Evolutionary conservation across 345 rosid species (phyloP).

Genomic region (Viola odorata): DNA sequence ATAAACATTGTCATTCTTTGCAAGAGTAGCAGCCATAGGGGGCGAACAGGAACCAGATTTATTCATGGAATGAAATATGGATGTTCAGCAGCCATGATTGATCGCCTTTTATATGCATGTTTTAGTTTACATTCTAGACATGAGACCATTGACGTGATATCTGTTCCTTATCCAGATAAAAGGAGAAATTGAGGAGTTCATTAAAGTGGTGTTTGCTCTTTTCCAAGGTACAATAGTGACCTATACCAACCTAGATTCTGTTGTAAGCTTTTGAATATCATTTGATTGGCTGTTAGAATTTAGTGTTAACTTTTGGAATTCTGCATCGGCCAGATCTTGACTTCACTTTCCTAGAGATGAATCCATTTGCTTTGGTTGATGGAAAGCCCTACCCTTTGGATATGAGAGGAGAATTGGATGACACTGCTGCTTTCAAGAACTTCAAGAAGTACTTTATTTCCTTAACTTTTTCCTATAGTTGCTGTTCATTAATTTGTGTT

Average conservation of each 20-base stretch:
- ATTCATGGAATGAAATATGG: too few relatives aligned
- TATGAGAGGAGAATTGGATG: conserved; percentile 98
- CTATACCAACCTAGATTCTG: not conserved
- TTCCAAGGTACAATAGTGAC: conserved; percentile 55
- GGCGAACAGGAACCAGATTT: too few relatives aligned
- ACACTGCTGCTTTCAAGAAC: conserved; percentile 96
- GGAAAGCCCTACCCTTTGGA: conserved; percentile 97
- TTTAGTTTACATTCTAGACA: conserved; percentile 3
- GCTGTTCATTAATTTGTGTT: not conserved
- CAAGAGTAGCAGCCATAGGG: too few relatives aligned
- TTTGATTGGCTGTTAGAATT: conserved; percentile 7
- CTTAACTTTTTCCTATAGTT: not conserved
- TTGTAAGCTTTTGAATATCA: not conserved
- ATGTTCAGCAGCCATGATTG: too few relatives aligned
- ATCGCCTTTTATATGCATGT: not conserved
- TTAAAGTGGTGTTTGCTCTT: conserved; percentile 60
- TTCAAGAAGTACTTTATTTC: conserved; percentile 61
- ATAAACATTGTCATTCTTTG: too few relatives aligned
- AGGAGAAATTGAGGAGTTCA: conserved; percentile 41
- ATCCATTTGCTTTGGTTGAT: conserved; percentile 84
- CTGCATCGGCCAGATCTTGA: conserved; percentile 59
- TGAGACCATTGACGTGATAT: conserved; percentile 5
- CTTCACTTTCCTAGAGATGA: conserved; percentile 98
- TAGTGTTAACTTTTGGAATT: conserved; percentile 9
- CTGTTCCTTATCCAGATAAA: conserved; percentile 42